Percentiles rank a stretch among this genome's conserved stretches.
Evolutionary conservation across 2,329 filamentous ascomycete genomes (phyloP).

Genomic region (Cladosporium austrohemisphaericum): DNA sequence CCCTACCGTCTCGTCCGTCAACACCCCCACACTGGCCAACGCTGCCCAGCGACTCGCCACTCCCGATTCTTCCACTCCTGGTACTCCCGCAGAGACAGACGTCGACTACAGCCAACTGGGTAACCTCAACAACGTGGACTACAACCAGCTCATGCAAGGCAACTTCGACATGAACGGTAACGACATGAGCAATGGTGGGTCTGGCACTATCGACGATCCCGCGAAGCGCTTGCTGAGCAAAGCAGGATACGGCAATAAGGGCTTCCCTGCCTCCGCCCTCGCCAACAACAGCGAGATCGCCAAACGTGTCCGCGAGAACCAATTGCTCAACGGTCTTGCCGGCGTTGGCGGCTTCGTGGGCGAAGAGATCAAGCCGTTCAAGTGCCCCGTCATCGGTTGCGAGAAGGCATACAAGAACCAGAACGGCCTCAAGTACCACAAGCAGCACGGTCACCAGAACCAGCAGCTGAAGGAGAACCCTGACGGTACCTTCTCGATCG

Average conservation of each 20-base stretch:
- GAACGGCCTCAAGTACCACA: conserved; percentile 91
- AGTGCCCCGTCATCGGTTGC: conserved; percentile 95
- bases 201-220: conserved; percentile 75
- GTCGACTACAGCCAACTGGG: conserved; percentile 38
- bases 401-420: conserved; percentile 99
- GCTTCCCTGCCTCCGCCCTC: conserved; percentile 55
- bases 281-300: conserved; percentile 73
- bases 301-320: conserved; percentile 60
- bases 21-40: conserved; percentile 84
- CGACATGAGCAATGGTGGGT: conserved; percentile 53
- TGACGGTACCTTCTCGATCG: conserved; percentile 96
- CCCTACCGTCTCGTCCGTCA: conserved; percentile 93
- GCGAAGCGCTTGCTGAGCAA: conserved; percentile 86
- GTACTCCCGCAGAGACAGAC: conserved; percentile 70
- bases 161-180: conserved; percentile 34
- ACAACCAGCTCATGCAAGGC: conserved; percentile 36
- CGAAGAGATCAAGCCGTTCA: conserved; percentile 96
- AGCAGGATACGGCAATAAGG: conserved; percentile 60
- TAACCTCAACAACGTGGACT: conserved; percentile 36
- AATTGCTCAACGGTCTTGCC: conserved; percentile 55
- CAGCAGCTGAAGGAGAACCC: conserved; percentile 95
- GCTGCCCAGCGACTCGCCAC: conserved; percentile 60
- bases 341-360: conserved; percentile 52
- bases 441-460: conserved; percentile 87
- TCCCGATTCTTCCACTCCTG: conserved; percentile 64